Percentiles rank a stretch among this genome's conserved stretches.
phyloP scores from a whole-genome alignment of 441 rosid genomes.

The Pelargonium myrrhifolium region DNA sequence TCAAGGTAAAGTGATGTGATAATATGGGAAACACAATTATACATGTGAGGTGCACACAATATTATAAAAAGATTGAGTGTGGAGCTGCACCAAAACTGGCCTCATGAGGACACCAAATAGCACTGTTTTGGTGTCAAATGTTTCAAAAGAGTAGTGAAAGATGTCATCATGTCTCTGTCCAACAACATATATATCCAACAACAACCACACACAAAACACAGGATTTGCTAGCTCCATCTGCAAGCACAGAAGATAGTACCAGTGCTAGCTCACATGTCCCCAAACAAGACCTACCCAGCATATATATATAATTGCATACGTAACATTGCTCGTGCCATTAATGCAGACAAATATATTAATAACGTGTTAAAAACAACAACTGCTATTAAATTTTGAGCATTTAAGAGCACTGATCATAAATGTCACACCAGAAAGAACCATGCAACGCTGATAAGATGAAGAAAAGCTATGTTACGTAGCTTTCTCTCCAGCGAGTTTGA shows the following conservation, averaged over 20 bases:
- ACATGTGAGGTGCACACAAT: not conserved
- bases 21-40: too few species aligned
- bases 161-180: conserved; percentile 5
- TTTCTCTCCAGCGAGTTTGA: too few species aligned
- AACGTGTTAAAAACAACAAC: too few species aligned
- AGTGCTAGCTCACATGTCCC: not conserved
- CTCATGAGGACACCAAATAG: not conserved
- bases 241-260: not conserved
- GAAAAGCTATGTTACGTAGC: too few species aligned
- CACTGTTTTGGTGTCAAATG: not conserved
- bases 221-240: not conserved
- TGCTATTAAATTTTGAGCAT: too few species aligned
- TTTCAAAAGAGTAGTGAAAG: not conserved
- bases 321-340: too few species aligned
- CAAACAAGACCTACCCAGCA: too few species aligned
- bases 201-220: not conserved
- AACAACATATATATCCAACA: not conserved
- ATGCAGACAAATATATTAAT: too few species aligned
- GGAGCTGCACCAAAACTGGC: not conserved
- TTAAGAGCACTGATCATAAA: too few species aligned
- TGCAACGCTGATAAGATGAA: too few species aligned
- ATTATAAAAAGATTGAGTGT: not conserved
- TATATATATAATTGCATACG: too few species aligned
- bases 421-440: too few species aligned
- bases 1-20: not conserved